Conservation (phyloP, 345 rosid genomes). For the Gossypioides kirkii region DNA sequence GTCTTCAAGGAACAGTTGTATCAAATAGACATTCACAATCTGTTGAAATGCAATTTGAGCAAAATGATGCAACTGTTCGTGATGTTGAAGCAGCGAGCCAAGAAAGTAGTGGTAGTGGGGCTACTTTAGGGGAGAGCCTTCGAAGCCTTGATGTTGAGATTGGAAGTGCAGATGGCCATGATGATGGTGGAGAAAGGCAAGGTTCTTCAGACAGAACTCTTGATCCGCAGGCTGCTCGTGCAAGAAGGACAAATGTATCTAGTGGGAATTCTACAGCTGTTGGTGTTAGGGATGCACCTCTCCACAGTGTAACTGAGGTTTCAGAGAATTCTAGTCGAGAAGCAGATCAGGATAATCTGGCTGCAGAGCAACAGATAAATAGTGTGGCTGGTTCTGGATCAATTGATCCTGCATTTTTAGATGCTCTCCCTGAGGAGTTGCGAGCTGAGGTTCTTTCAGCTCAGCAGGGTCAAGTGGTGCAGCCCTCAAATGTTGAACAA, state of each 20-base stretch:
- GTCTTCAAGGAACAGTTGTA: conserved; percentile 32
- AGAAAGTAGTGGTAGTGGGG: conserved; percentile 95
- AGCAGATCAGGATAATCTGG: conserved; percentile 69
- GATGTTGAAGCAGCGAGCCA: conserved; percentile 98
- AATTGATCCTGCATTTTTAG: conserved; percentile 95
- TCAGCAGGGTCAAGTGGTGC: conserved; percentile 75
- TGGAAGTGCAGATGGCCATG: conserved; percentile 99
- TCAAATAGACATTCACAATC: conserved; percentile 48
- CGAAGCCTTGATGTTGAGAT: conserved; percentile 97
- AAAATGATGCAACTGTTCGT: conserved; percentile 66
- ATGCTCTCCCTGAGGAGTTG: conserved; percentile 95
- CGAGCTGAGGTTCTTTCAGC: conserved; percentile 96
- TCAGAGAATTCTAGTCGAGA: conserved; percentile 84
- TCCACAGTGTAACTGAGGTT: conserved; percentile 89
- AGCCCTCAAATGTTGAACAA: conserved; percentile 63
- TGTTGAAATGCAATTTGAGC: conserved; percentile 88
- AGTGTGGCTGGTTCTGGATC: conserved; percentile 64
- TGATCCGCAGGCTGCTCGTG: conserved; percentile 59
- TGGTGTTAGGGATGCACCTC: conserved; percentile 69
- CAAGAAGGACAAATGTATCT: conserved; percentile 60
- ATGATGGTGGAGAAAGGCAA: conserved; percentile 91
- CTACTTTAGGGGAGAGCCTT: conserved; percentile 93
- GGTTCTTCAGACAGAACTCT: conserved; percentile 54
- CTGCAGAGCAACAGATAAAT: conserved; percentile 57
- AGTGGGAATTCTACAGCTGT: conserved; percentile 46